A percentile compares a stretch with the other conserved stretches of the same genome.
Conservation (phyloP, 495 filamentous ascomycete species). For the Talaromyces ruber region DNA sequence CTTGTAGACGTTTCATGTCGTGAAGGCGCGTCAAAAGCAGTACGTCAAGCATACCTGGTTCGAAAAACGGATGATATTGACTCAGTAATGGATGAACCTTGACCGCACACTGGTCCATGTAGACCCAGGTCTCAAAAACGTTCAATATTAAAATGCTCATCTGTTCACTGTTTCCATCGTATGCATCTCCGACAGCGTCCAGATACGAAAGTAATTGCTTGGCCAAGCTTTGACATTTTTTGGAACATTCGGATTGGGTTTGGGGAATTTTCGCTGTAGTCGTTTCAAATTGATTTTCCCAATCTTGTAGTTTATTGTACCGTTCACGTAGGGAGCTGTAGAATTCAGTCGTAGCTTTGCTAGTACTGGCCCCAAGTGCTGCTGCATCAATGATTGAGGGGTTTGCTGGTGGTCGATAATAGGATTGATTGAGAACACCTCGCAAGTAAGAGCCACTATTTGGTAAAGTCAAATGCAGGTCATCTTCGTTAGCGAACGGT, state of each 20-base stretch:
- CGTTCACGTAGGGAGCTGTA: constrained; percentile 15
- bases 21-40: constrained; percentile 30
- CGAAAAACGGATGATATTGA: constrained; percentile 44
- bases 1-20: constrained; percentile 39
- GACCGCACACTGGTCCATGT: constrained; percentile 42
- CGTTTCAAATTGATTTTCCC: constrained; percentile 18
- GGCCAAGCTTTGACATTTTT: constrained; percentile 25
- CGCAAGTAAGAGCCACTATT: constrained; percentile 31
- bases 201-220: constrained; percentile 28
- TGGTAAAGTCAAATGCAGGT: constrained; percentile 28
- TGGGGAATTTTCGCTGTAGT: not conserved
- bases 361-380: not conserved
- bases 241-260: not conserved
- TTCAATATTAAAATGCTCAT: constrained; percentile 49
- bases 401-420: constrained; percentile 4
- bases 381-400: constrained; percentile 3
- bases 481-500: constrained; percentile 15
- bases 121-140: constrained; percentile 52
- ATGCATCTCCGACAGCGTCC: constrained; percentile 20
- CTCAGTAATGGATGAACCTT: constrained; percentile 30
- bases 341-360: constrained; percentile 6
- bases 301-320: constrained; percentile 17
- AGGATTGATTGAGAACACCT: not conserved
- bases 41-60: constrained; percentile 38
- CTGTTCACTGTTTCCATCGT: constrained; percentile 34